Base-by-base conservation (phyloP, 2,329 filamentous ascomycete species). In the Cercospora citrullina region DNA sequence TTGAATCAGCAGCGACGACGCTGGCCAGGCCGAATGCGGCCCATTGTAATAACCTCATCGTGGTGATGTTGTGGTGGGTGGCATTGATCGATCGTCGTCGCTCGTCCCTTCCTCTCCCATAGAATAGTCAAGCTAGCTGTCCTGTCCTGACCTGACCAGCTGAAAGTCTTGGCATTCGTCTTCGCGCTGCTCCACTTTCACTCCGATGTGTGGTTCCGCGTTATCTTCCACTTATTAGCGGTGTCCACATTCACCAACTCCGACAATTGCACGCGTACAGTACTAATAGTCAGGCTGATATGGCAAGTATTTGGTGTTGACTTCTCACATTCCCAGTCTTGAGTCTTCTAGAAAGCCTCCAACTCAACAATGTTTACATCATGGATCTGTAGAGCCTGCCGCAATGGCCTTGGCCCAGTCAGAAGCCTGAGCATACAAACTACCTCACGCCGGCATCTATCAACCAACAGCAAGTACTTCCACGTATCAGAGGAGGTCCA, bases 401-500 rank as follows among this genome's bases (percentile, higher is more conserved):
- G 69, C 21, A 60, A 63, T 30, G 31, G 65, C n/a, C 36, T 63
- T 30, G 30, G 23, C 30, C 36, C 16, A 18, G 9, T 18, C 28
- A 55, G n/a, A 9, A 59, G 16, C 16, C 48, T 26, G 21, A 60
- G 48, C 23, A 23, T 18, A 53, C 33, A 16, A 16, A 59, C 36
- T 28, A 10, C 36, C 9, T 60, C 61, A 3, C 59, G 60, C 26
- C 66, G 70, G 21, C 12, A 48, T 6, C n/a, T 72, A 3, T 36
- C 68, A 8, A 60, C 66, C 39, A 69, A 69, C 16, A 69, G 68
- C n/a, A 69, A 65, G 39, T 73, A 81, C 68, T 85, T 96, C 66
- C 86, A 84, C 63, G 84, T 97, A 51, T 94, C 92, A 0, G 90
- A 94, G 61, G 94, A 98, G 80, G 90, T 99, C 12, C 83, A 85